A percentile compares a stretch with the other conserved stretches of the same genome.
phyloP scores from a whole-genome alignment of 2,329 filamentous ascomycete species.

The Fusarium avenaceum region DNA sequence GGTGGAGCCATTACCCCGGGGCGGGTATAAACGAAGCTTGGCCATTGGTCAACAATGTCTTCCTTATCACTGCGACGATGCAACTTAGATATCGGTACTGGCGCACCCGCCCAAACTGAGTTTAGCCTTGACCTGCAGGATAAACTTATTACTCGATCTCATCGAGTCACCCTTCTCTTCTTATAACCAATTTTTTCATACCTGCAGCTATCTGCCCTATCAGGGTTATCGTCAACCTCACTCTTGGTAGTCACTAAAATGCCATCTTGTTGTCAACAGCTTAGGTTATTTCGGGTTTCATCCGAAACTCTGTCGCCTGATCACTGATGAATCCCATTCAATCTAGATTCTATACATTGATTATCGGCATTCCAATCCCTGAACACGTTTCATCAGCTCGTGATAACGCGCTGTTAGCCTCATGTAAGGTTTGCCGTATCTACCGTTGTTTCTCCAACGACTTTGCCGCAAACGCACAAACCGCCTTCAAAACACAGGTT shows the following conservation, averaged over 20 bases:
- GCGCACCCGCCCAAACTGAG: constrained; percentile 14
- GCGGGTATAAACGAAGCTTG: constrained; percentile 23
- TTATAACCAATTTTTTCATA: constrained; percentile 22
- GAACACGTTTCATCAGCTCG: constrained; percentile 2
- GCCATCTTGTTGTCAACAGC: constrained; percentile 18
- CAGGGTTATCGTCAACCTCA: constrained; percentile 24
- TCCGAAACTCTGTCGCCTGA: constrained; percentile 20
- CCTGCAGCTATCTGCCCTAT: constrained; percentile 34
- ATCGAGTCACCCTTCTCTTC: constrained; percentile 58
- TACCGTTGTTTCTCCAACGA: neutral
- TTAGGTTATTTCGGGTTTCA: constrained; percentile 20
- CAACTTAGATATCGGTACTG: constrained; percentile 40
- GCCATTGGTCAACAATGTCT: constrained; percentile 31
- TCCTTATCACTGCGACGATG: constrained; percentile 40
- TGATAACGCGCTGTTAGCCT: constrained; percentile 2
- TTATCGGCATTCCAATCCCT: constrained; percentile 10
- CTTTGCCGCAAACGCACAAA: neutral
- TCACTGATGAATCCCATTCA: neutral
- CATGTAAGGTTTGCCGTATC: constrained; percentile 12
- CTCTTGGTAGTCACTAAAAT: constrained; percentile 27
- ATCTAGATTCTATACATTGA: constrained; percentile 5
- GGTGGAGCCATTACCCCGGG: constrained; percentile 44
- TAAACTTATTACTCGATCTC: constrained; percentile 58
- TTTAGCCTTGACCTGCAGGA: constrained; percentile 33
- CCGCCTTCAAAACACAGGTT: neutral